Evolutionary conservation across 805 yeast genomes (phyloP).

Genomic region (Pachysolen tannophilus): DNA sequence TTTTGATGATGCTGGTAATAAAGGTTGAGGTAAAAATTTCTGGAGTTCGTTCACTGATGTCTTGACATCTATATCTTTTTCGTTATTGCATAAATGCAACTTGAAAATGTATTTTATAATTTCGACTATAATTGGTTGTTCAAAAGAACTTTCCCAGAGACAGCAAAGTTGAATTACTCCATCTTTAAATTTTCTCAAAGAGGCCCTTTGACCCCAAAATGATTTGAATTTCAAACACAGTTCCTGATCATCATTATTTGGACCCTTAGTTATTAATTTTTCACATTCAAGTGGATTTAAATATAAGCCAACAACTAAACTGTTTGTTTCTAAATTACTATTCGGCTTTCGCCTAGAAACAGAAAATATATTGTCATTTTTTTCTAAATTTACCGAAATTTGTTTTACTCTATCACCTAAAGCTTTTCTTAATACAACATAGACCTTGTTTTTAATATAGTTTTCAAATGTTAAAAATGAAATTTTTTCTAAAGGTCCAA

Average conservation of each 20-base stretch:
- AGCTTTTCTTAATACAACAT: slow-evolving; percentile 47
- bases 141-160: slow-evolving; percentile 60
- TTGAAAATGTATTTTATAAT: slow-evolving; percentile 58
- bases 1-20: slow-evolving; percentile 46
- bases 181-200: slow-evolving; percentile 86
- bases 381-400: slow-evolving; percentile 25
- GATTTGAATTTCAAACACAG: slow-evolving; percentile 59
- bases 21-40: slow-evolving; percentile 48
- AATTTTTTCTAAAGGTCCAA: slow-evolving; percentile 66
- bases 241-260: slow-evolving; percentile 53
- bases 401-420: slow-evolving; percentile 41
- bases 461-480: slow-evolving; percentile 64
- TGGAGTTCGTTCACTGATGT: slow-evolving; percentile 38
- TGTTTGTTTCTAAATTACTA: slow-evolving; percentile 17
- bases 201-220: slow-evolving; percentile 87
- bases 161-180: slow-evolving; percentile 88
- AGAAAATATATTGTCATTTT: slow-evolving; percentile 24
- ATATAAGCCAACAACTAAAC: slow-evolving; percentile 51
- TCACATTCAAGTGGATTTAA: slow-evolving; percentile 70
- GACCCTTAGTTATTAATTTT: slow-evolving; percentile 81
- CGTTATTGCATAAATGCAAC: slow-evolving; percentile 47
- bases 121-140: slow-evolving; percentile 55
- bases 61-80: slow-evolving; percentile 24
- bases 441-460: slow-evolving; percentile 53
- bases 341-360: slow-evolving; percentile 48